phyloP scores from a whole-genome alignment of 495 filamentous ascomycete genomes.

The Hyphodiscus hymeniophilus region DNA sequence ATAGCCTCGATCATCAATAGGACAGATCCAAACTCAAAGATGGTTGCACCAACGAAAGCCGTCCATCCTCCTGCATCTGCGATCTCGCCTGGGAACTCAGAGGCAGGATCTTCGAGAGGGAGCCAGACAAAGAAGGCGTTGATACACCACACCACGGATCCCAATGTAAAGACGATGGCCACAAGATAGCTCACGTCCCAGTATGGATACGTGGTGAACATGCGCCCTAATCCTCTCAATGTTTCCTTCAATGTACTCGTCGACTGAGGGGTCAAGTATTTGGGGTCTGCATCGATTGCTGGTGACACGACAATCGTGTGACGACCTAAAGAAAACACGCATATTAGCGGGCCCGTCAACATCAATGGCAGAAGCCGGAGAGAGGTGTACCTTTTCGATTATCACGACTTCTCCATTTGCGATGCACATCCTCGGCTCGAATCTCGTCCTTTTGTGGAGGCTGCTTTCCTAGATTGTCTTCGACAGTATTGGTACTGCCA shows the following conservation, averaged over 20 bases:
- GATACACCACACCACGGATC: conserved; percentile 55
- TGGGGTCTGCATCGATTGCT: conserved; percentile 17
- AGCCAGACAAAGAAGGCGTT: conserved; percentile 63
- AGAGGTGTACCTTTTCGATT: conserved; percentile 53
- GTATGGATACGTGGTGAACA: conserved; percentile 50
- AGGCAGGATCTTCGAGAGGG: conserved; percentile 44
- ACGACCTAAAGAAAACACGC: conserved; percentile 31
- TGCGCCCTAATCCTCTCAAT: conserved; percentile 38
- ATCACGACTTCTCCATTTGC: conserved; percentile 55
- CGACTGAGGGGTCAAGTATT: conserved; percentile 30
- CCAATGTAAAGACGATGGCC: conserved; percentile 55
- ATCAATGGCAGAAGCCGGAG: too few relatives aligned
- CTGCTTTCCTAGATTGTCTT: not conserved
- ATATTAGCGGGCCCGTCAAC: not conserved
- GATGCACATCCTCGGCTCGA: conserved; percentile 14
- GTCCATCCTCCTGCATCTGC: conserved; percentile 50
- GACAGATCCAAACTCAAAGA: conserved; percentile 60
- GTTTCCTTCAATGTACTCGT: conserved; percentile 36
- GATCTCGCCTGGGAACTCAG: conserved; percentile 47
- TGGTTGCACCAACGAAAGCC: conserved; percentile 59
- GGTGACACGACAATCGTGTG: conserved; percentile 46
- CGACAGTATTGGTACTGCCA: not conserved
- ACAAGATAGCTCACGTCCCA: conserved; percentile 67
- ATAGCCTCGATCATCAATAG: conserved; percentile 61
- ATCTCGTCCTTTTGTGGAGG: conserved; percentile 8